Evolutionary conservation across 768 basidiomycete species (phyloP).

Genomic region (Myochromella boudieri): DNA sequence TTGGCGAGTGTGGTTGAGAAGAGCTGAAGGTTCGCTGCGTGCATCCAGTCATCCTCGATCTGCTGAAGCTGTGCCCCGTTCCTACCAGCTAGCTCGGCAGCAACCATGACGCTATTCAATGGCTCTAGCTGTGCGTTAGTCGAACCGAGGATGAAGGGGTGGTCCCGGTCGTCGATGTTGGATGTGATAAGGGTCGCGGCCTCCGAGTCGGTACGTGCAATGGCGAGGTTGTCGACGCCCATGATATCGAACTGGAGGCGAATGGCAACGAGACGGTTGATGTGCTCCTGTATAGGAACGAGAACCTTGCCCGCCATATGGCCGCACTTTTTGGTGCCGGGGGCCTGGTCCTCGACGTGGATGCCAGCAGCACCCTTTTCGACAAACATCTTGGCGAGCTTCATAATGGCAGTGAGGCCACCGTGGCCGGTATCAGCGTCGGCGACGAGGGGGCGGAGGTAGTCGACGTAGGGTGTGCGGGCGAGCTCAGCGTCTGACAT

Average conservation of each 20-base stretch:
- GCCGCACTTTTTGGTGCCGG: constrained; percentile 95
- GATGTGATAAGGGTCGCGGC: constrained; percentile 96
- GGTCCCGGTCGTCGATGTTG: constrained; percentile 97
- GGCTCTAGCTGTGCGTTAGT: constrained; percentile 74
- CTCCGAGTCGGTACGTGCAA: constrained; percentile 96
- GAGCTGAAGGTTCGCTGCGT: constrained; percentile 73
- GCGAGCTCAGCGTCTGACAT: constrained; percentile 72
- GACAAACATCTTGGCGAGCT: constrained; percentile 97
- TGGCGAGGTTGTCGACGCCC: constrained; percentile 92
- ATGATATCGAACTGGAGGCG: constrained; percentile 98
- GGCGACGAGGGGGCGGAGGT: constrained; percentile 91
- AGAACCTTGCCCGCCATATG: constrained; percentile 97
- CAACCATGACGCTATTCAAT: constrained; percentile 77
- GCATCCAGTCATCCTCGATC: constrained; percentile 87
- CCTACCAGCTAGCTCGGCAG: constrained; percentile 81
- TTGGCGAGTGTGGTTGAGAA: constrained; percentile 73
- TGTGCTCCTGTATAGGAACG: constrained; percentile 96
- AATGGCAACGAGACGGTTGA: constrained; percentile 96
- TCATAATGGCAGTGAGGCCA: constrained; percentile 97
- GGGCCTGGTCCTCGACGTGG: constrained; percentile 97
- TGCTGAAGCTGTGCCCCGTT: constrained; percentile 79
- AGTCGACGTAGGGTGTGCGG: constrained; percentile 74
- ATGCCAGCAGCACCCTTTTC: constrained; percentile 98
- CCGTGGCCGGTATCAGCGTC: constrained; percentile 99
- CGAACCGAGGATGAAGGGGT: constrained; percentile 91